These are phyloP conservation scores for Pyronema domesticum DNA, from an alignment of 495 filamentous ascomycete genomes.

Conservation along the genomic window DNA sequence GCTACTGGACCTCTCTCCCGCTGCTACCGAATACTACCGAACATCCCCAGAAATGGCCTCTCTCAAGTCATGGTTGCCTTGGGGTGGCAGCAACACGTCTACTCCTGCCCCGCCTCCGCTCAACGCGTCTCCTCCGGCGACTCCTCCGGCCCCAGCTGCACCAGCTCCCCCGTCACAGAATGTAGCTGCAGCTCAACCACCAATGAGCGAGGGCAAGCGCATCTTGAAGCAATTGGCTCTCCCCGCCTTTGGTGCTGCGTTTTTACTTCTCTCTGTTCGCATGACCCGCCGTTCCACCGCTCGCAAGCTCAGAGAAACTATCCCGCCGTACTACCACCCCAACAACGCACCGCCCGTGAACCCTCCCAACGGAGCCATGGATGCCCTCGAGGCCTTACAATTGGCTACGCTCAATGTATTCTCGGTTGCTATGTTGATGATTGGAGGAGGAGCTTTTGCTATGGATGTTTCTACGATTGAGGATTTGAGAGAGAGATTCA, in stretches of 20 bases:
- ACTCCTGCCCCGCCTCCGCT: not conserved
- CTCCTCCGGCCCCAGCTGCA: slow-evolving; percentile 10
- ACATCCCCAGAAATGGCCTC: slow-evolving; percentile 1
- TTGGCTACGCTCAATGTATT: slow-evolving; percentile 48
- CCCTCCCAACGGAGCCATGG: slow-evolving; percentile 33
- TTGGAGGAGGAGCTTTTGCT: slow-evolving; percentile 37
- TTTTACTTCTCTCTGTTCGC: slow-evolving; percentile 41
- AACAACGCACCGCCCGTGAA: slow-evolving; percentile 20
- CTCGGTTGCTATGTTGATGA: slow-evolving; percentile 38
- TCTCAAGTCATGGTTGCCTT: slow-evolving; percentile 6
- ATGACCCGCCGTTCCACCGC: slow-evolving; percentile 40
- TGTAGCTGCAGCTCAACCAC: not conserved
- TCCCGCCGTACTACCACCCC: slow-evolving; percentile 36
- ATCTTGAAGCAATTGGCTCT: slow-evolving; percentile 26
- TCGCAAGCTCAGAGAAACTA: slow-evolving; percentile 28
- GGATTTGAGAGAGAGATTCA: slow-evolving; percentile 34
- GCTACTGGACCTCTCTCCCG: too few species aligned
- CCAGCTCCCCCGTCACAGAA: not conserved
- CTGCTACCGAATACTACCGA: not conserved
- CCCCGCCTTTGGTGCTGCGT: slow-evolving; percentile 42
- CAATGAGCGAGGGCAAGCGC: slow-evolving; percentile 10
- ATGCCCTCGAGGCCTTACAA: slow-evolving; percentile 47
- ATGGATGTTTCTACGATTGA: slow-evolving; percentile 42
- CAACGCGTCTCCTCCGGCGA: slow-evolving; percentile 15
- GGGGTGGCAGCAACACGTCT: not conserved